Conservation (phyloP, 2,329 filamentous ascomycete genomes). For the Akanthomyces muscarius region DNA sequence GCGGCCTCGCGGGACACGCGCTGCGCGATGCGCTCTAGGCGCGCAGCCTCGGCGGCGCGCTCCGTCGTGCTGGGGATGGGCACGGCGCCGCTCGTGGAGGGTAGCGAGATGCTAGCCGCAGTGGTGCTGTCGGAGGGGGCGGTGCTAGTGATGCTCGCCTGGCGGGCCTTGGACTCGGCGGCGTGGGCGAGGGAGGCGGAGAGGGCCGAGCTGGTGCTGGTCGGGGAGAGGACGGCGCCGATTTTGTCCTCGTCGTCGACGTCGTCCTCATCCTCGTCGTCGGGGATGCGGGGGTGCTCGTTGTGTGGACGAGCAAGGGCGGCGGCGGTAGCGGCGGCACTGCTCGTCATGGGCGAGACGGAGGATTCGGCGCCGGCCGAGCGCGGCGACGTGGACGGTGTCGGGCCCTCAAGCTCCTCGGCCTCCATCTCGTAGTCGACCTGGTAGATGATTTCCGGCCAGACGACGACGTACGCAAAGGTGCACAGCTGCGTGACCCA, state of each 20-base stretch:
- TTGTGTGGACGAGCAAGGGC: conserved; percentile 5
- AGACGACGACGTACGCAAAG: conserved; percentile 83
- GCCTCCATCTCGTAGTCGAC: conserved; percentile 69
- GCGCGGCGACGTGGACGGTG: conserved; percentile 22
- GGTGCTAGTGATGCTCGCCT: conserved; percentile 22
- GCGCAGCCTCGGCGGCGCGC: conserved; percentile 57
- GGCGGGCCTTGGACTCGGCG: conserved; percentile 19
- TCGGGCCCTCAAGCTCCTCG: conserved; percentile 49
- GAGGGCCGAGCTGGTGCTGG: conserved; percentile 16
- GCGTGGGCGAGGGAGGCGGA: conserved; percentile 15
- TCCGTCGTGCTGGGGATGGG: conserved; percentile 44
- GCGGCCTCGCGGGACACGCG: conserved; percentile 52
- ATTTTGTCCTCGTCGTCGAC: background rate
- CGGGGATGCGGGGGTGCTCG: conserved; percentile 3
- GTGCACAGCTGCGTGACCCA: conserved; percentile 94
- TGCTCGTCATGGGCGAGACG: conserved; percentile 2
- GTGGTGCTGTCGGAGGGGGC: conserved; percentile 11
- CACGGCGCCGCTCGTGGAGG: conserved; percentile 22
- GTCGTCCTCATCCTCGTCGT: conserved; percentile 3
- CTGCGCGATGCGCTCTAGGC: conserved; percentile 54
- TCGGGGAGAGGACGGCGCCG: conserved; percentile 18
- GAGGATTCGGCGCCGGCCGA: conserved; percentile 29
- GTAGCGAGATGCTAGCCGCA: conserved; percentile 12
- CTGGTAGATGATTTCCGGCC: conserved; percentile 75
- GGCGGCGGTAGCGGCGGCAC: background rate